phyloP scores from a whole-genome alignment of 257 asterid genomes.

The Solanum pimpinellifolium region DNA sequence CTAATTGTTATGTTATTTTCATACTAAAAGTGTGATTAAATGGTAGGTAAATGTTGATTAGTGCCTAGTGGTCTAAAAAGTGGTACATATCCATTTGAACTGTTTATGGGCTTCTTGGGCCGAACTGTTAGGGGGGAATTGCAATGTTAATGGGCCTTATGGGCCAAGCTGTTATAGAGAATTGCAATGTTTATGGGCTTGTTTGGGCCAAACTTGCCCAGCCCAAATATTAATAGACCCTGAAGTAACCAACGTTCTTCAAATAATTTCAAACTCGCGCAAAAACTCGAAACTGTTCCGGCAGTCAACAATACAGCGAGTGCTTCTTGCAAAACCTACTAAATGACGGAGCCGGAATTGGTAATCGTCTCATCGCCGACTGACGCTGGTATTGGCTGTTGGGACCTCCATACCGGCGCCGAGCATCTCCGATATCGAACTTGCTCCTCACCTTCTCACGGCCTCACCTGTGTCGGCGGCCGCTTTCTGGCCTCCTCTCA shows the following conservation, averaged over 20 bases:
- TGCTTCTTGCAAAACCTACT: neutral
- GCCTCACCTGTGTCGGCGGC: conserved; percentile 59
- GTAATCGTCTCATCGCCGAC: conserved; percentile 80
- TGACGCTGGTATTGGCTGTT: conserved; percentile 80
- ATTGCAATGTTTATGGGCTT: neutral
- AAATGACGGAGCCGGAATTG: conserved; percentile 44
- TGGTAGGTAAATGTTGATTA: neutral
- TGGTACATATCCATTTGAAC: neutral
- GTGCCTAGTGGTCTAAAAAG: neutral
- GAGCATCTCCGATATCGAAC: conserved; percentile 55
- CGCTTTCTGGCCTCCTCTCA: conserved; percentile 77
- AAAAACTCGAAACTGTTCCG: neutral
- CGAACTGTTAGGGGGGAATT: neutral
- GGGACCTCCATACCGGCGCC: conserved; percentile 77
- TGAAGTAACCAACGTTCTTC: neutral
- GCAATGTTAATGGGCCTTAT: neutral
- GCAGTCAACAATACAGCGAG: neutral
- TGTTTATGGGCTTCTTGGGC: neutral
- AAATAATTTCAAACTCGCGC: neutral
- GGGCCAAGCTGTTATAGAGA: neutral
- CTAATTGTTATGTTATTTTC: neutral
- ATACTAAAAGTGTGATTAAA: neutral
- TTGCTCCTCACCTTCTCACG: conserved; percentile 74
- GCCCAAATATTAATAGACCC: neutral
- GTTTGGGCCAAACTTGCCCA: neutral